A percentile compares a stretch with the other conserved stretches of the same genome.
These are phyloP conservation scores for Colletotrichum sp. DNA, from an alignment of 2,329 filamentous ascomycete genomes.

Conservation along the genomic window DNA sequence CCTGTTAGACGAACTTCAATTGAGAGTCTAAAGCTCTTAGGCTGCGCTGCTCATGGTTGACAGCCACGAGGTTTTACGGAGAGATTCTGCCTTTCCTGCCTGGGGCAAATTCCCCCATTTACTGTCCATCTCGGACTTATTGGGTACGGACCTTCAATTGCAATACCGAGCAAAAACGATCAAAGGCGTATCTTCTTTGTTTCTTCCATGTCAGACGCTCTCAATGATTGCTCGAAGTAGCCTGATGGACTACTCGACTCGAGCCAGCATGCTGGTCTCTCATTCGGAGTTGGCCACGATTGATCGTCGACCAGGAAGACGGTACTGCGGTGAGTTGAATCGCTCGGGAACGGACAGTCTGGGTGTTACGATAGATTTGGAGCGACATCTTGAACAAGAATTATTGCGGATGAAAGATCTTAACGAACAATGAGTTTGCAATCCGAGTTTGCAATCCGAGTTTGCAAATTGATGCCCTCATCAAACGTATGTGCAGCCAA, in stretches of 20 bases:
- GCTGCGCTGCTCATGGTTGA: not conserved
- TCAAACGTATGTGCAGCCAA: not conserved
- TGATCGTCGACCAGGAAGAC: not conserved
- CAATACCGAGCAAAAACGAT: not conserved
- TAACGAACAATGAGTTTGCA: not conserved
- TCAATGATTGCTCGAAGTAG: not conserved
- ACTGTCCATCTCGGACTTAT: not conserved
- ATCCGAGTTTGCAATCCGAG: not conserved
- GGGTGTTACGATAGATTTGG: not conserved
- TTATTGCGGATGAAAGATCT: not conserved
- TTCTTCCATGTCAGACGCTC: not conserved
- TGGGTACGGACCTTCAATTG: no score
- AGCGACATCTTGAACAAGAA: not conserved
- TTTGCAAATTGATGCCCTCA: not conserved
- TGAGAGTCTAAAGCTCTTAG: not conserved
- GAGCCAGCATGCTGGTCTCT: not conserved
- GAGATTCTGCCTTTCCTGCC: not conserved
- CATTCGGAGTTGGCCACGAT: not conserved
- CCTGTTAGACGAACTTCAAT: not conserved
- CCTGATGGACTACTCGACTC: not conserved
- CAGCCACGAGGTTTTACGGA: not conserved
- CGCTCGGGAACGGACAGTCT: not conserved
- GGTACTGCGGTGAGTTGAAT: not conserved
- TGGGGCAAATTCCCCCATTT: not conserved
- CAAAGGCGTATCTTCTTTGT: not conserved